phyloP scores from a whole-genome alignment of 2,329 filamentous ascomycete genomes.

The Xylariaceae sp. region DNA sequence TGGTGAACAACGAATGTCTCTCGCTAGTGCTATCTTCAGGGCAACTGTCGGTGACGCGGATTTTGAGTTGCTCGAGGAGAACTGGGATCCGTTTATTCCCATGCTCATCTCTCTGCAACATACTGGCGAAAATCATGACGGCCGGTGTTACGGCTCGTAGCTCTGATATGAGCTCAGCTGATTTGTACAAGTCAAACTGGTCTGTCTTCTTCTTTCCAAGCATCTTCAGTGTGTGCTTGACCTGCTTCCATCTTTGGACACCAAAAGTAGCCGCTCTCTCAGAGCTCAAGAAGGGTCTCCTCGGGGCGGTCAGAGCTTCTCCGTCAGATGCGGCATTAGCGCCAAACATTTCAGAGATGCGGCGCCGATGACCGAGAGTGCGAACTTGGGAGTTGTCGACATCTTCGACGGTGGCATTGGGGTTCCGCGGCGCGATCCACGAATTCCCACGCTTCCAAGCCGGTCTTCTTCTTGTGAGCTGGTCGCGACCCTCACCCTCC shows the following conservation, averaged over 20 bases:
- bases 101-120: conserved; percentile 96
- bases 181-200: conserved; percentile 88
- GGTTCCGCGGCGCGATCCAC: conserved; percentile 48
- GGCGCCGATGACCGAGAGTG: conserved; percentile 58
- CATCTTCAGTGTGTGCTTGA: conserved; percentile 81
- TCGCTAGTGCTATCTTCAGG: conserved; percentile 60
- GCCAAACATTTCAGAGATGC: conserved; percentile 58
- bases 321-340: conserved; percentile 61
- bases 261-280: conserved; percentile 68
- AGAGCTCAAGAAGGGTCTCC: conserved; percentile 52
- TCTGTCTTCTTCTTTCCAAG: conserved; percentile 74
- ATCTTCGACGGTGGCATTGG: conserved; percentile 48
- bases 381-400: conserved; percentile 48
- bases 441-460: conserved; percentile 56
- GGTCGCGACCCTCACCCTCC: conserved; percentile 68
- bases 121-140: conserved; percentile 88
- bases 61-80: conserved; percentile 87
- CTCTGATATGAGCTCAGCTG: conserved; percentile 93
- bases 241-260: conserved; percentile 83
- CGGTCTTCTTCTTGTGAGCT: conserved; percentile 46
- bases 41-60: conserved; percentile 75
- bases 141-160: conserved; percentile 87
- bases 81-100: conserved; percentile 93
- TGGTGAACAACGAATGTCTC: conserved; percentile 79
- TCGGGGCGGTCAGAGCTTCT: conserved; percentile 49